A percentile compares a stretch with the other conserved stretches of the same genome.
Conservation (phyloP, 306 rosid species). For the Fragaria iinumae region DNA sequence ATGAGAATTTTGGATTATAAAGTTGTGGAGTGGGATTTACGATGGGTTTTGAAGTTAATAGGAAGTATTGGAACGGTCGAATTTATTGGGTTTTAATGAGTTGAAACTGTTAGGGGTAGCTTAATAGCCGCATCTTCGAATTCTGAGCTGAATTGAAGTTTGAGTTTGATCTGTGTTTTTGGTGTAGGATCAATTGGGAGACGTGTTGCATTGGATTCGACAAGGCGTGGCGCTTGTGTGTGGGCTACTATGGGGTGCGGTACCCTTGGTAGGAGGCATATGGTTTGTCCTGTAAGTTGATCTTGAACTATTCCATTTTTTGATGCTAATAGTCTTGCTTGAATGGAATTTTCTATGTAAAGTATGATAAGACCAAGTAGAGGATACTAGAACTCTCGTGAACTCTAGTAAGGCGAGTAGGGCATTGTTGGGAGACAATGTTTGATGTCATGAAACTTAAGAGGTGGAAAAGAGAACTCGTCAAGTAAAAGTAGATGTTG, state of each 20-base stretch:
- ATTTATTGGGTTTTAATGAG: background rate
- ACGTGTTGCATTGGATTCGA: slow-evolving; percentile 97
- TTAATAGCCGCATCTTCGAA: background rate
- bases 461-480: background rate
- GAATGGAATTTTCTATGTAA: background rate
- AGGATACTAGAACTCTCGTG: background rate
- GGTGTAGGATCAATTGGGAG: slow-evolving; percentile 90
- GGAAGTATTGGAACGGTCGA: slow-evolving; percentile 3
- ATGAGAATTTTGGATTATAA: background rate
- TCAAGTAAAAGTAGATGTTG: background rate
- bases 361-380: background rate
- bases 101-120: background rate
- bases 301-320: background rate
- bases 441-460: background rate
- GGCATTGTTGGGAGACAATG: background rate
- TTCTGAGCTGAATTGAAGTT: too few relatives aligned
- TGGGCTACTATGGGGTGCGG: slow-evolving; percentile 85
- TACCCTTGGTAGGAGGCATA: slow-evolving; percentile 90
- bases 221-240: slow-evolving; percentile 67
- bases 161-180: background rate
- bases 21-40: background rate
- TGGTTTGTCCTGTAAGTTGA: slow-evolving; percentile 89
- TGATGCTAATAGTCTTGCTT: background rate
- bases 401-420: too few relatives aligned
- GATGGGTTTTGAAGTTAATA: background rate